Conservation (phyloP, 2,329 filamentous ascomycete species). For the Cordyceps militaris region DNA sequence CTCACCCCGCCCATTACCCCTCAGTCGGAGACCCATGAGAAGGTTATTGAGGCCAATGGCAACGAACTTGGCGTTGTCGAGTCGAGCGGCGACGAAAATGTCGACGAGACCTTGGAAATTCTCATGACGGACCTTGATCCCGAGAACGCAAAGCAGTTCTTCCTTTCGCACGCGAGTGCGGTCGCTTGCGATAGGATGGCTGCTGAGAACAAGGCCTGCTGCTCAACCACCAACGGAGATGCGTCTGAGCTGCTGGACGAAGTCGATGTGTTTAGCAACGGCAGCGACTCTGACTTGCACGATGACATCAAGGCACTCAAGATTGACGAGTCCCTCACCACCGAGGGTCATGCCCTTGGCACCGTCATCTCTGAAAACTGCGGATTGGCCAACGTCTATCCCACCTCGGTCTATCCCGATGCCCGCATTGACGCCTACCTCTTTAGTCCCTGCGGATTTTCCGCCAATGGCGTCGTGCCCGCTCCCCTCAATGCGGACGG, state of each 20-base stretch:
- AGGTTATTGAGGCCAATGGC: slow-evolving; percentile 48
- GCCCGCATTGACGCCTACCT: slow-evolving; percentile 92
- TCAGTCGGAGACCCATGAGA: slow-evolving; percentile 35
- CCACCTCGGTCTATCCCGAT: slow-evolving; percentile 79
- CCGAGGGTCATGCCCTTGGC: slow-evolving; percentile 88
- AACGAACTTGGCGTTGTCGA: slow-evolving; percentile 33
- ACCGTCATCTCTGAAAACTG: slow-evolving; percentile 87
- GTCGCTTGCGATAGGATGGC: slow-evolving; percentile 77
- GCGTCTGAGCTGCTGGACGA: slow-evolving; percentile 51
- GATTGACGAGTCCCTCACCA: slow-evolving; percentile 67
- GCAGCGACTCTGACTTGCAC: slow-evolving; percentile 43
- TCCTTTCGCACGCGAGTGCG: slow-evolving; percentile 68
- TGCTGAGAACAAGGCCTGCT: slow-evolving; percentile 57
- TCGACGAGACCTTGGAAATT: slow-evolving; percentile 72
- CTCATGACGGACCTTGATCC: slow-evolving; percentile 66
- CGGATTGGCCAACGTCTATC: slow-evolving; percentile 84
- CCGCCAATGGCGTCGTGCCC: slow-evolving; percentile 91
- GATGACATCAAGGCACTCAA: slow-evolving; percentile 46
- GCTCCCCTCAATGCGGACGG: slow-evolving; percentile 54
- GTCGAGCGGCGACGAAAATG: slow-evolving; percentile 39
- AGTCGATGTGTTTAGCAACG: slow-evolving; percentile 78
- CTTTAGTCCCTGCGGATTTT: slow-evolving; percentile 95
- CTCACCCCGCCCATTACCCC: slow-evolving; percentile 81
- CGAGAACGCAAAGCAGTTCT: slow-evolving; percentile 64
- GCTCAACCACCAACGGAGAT: slow-evolving; percentile 44